Percentiles rank a stretch among this genome's conserved stretches.
Evolutionary conservation across 257 asterid species (phyloP).

Genomic region (Orobanche coerulescens): DNA sequence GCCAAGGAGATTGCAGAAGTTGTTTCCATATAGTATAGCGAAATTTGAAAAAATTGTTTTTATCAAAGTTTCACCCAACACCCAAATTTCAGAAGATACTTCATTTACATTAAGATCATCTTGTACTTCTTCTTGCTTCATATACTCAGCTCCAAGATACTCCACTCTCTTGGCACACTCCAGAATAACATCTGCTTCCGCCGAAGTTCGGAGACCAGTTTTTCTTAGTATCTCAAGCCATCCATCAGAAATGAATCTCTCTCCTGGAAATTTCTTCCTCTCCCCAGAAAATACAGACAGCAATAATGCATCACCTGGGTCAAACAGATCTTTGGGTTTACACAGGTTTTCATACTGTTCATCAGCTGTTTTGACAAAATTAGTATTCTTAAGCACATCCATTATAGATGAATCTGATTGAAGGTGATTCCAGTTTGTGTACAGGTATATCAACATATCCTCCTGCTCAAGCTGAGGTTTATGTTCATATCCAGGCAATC

Average conservation of each 20-base stretch:
- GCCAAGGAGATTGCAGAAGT: constrained; percentile 79
- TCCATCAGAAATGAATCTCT: constrained; percentile 76
- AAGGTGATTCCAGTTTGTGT: constrained; percentile 77
- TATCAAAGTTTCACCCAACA: constrained; percentile 72
- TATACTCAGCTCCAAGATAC: constrained; percentile 73
- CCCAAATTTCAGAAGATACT: constrained; percentile 81
- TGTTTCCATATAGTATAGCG: constrained; percentile 80
- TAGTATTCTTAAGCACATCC: constrained; percentile 68
- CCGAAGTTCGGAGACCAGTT: constrained; percentile 73
- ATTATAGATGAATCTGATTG: constrained; percentile 59
- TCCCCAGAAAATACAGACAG: constrained; percentile 74
- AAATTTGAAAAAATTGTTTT: constrained; percentile 75
- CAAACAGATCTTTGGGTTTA: constrained; percentile 71
- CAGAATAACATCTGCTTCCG: constrained; percentile 72
- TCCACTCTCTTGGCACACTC: constrained; percentile 93
- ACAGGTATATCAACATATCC: constrained; percentile 76
- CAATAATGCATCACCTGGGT: constrained; percentile 77
- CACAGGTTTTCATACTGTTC: constrained; percentile 46
- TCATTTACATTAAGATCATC: constrained; percentile 58
- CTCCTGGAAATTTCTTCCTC: constrained; percentile 79
- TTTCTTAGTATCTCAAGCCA: constrained; percentile 84
- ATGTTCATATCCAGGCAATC: constrained; percentile 68
- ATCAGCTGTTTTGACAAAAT: constrained; percentile 77
- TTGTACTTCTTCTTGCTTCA: constrained; percentile 39
- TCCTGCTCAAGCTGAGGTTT: constrained; percentile 72